Conservation (phyloP, 129 eudicot species). For the Dittrichia graveolens region DNA sequence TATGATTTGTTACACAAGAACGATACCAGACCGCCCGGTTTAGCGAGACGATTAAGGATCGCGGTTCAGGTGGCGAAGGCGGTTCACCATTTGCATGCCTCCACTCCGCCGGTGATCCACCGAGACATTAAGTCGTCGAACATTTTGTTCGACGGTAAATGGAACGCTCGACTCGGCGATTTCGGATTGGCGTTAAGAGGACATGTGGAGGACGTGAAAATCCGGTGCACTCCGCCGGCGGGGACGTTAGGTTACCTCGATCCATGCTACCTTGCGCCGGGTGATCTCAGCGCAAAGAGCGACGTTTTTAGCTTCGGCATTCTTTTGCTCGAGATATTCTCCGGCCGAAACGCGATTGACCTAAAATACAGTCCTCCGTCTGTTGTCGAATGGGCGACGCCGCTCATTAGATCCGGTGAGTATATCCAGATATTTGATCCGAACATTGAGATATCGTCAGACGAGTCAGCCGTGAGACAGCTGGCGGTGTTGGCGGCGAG, state of each 20-base stretch:
- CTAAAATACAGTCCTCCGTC: conserved; percentile 78
- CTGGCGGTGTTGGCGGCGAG: conserved; percentile 67
- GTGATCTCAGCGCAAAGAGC: conserved; percentile 73
- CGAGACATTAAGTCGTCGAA: conserved; percentile 92
- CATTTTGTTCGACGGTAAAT: conserved; percentile 59
- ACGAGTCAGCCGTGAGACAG: conserved; percentile 48
- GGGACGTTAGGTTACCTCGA: conserved; percentile 96
- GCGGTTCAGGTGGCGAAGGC: conserved; percentile 73
- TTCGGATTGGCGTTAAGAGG: conserved; percentile 86
- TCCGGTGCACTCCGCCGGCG: conserved; percentile 79
- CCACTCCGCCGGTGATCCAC: conserved; percentile 84
- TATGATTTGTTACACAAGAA: conserved; percentile 57
- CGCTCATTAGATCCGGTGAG: conserved; percentile 60
- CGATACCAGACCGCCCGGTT: conserved; percentile 39
- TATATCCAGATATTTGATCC: conserved; percentile 59
- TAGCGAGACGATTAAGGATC: conserved; percentile 59
- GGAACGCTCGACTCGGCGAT: conserved; percentile 71
- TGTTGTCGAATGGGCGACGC: conserved; percentile 85
- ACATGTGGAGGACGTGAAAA: conserved; percentile 83
- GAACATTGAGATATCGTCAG: conserved; percentile 46
- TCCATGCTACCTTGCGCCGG: conserved; percentile 86
- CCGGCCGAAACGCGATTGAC: conserved; percentile 89
- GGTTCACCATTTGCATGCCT: conserved; percentile 57
- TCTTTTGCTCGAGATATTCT: conserved; percentile 67
- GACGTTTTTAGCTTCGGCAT: conserved; percentile 92